Evolutionary conservation across 306 rosid genomes (phyloP).

Genomic region (Myrica gale): DNA sequence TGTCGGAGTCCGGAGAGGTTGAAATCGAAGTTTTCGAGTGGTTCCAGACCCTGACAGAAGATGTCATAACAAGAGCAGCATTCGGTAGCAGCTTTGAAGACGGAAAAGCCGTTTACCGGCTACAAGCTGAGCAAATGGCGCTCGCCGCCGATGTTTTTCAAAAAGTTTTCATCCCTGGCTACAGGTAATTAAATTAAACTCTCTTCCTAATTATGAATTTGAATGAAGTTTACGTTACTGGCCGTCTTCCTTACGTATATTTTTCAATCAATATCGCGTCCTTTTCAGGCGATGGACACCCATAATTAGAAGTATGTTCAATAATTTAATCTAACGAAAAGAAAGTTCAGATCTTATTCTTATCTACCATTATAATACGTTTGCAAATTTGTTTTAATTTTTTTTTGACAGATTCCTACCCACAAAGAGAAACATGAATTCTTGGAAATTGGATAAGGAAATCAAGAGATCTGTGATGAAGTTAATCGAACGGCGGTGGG

Average conservation of each 20-base stretch:
- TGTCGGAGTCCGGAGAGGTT: slow-evolving; percentile 59
- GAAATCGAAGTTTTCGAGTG: slow-evolving; percentile 88
- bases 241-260: not conserved
- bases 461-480: slow-evolving; percentile 58
- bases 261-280: not conserved
- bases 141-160: slow-evolving; percentile 85
- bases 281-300: not conserved
- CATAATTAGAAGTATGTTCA: not conserved
- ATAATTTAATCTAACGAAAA: not conserved
- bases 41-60: slow-evolving; percentile 77
- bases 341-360: not conserved
- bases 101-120: slow-evolving; percentile 72
- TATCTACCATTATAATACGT: too few species aligned
- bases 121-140: slow-evolving; percentile 79
- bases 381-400: too few species aligned
- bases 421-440: slow-evolving; percentile 64
- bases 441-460: slow-evolving; percentile 76
- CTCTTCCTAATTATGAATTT: not conserved
- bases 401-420: slow-evolving; percentile 57
- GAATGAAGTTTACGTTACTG: too few species aligned
- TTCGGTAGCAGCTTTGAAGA: slow-evolving; percentile 91
- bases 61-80: slow-evolving; percentile 68
- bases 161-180: slow-evolving; percentile 90
- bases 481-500: slow-evolving; percentile 50
- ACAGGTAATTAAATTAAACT: slow-evolving; percentile 42